A percentile compares a stretch with the other conserved stretches of the same genome.
Evolutionary conservation across 2,329 filamentous ascomycete species (phyloP).

Genomic region (Teratosphaeria epicoccoides): DNA sequence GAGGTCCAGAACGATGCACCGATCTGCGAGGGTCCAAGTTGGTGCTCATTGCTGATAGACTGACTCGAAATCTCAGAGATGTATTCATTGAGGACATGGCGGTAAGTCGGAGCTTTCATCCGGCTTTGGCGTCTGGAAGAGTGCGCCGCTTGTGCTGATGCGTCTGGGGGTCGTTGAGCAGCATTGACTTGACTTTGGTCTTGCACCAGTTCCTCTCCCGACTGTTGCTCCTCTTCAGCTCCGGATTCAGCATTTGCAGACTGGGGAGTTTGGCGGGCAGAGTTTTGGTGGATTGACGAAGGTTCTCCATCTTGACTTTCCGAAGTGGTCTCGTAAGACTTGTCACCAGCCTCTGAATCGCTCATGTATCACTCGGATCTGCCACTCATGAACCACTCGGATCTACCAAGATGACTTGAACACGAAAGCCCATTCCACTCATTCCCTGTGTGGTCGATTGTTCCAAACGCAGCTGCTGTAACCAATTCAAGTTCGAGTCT

Average conservation of each 20-base stretch:
- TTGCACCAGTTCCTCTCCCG: background rate
- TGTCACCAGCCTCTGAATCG: background rate
- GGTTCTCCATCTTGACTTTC: background rate
- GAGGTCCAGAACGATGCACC: conserved; percentile 61
- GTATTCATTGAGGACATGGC: conserved; percentile 44
- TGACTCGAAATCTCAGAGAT: conserved; percentile 37
- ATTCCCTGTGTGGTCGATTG: too few relatives aligned
- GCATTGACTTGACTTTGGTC: background rate
- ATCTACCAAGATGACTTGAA: too few relatives aligned
- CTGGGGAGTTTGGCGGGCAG: background rate
- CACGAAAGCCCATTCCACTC: too few relatives aligned
- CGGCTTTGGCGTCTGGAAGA: background rate
- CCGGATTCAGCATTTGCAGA: background rate
- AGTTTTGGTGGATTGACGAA: background rate
- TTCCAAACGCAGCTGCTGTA: too few relatives aligned
- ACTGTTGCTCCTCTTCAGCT: background rate
- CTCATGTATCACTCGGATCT: conserved; percentile 2
- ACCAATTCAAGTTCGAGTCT: too few relatives aligned
- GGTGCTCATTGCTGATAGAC: background rate
- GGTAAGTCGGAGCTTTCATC: conserved; percentile 27
- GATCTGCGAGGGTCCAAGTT: conserved; percentile 43
- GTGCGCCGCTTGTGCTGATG: background rate
- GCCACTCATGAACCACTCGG: too few relatives aligned
- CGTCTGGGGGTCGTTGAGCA: background rate
- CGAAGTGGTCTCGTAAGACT: background rate